These are phyloP conservation scores for Fusarium veterinarium DNA, from an alignment of 2,329 filamentous ascomycete genomes.

Conservation along the genomic window DNA sequence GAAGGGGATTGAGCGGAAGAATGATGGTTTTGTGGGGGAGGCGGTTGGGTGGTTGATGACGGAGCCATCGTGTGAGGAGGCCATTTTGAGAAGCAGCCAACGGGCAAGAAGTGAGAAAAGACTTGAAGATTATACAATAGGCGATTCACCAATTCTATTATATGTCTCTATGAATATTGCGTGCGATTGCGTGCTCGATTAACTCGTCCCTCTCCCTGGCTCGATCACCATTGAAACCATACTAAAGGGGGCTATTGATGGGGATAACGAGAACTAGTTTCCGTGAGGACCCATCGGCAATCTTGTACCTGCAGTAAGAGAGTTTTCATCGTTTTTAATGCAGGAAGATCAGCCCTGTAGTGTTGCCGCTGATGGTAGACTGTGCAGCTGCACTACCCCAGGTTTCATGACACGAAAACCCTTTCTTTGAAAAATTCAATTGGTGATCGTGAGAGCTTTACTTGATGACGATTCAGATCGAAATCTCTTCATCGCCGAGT, in stretches of 20 bases:
- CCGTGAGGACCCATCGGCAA: not conserved
- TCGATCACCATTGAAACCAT: slow-evolving; percentile 3
- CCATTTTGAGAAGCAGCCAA: not conserved
- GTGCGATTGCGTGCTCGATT: slow-evolving; percentile 26
- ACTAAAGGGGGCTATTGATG: slow-evolving; percentile 1
- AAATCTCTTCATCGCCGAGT: slow-evolving; percentile 1
- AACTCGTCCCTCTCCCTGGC: not conserved
- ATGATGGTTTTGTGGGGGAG: not conserved
- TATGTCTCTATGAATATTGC: not conserved
- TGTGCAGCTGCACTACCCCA: not conserved
- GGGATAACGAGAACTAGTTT: not conserved
- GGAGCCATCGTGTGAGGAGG: slow-evolving; percentile 9
- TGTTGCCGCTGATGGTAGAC: not conserved
- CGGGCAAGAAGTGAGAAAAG: too few species aligned
- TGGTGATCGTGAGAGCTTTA: accelerated
- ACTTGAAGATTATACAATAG: not conserved
- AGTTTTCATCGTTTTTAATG: not conserved
- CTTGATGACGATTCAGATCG: not conserved
- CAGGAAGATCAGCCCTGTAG: not conserved
- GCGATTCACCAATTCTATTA: not conserved
- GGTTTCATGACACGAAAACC: not conserved
- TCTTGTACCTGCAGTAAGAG: slow-evolving; percentile 17
- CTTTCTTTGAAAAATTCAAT: accelerated
- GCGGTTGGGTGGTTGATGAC: not conserved
- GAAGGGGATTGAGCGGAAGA: slow-evolving; percentile 33